Evolutionary conservation across 2,329 filamentous ascomycete genomes (phyloP), one percentile per base, ranked within the genome.

Genomic region (Rutstroemia sp.): DNA sequence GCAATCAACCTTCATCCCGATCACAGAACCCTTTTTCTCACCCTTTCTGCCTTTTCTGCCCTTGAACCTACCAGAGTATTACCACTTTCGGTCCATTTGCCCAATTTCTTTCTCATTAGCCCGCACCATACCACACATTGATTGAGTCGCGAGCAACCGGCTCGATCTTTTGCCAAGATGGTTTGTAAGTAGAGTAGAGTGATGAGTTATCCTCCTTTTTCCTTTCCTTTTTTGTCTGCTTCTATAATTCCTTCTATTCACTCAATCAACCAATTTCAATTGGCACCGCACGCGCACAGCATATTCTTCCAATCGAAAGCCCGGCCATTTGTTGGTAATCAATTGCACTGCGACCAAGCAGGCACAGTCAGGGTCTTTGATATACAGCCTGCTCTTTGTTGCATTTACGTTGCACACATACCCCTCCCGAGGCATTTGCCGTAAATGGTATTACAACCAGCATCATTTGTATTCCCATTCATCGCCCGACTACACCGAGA

Each of bases 171-270:
- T 56, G 58, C 56, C 54, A 63, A 59, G 56, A 63, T 63, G 61
- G 56, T 61, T 41, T 60, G 61, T 63, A 57, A 63, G 61, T 63
- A 19, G 39, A 34, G 39, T 14, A n/a, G 16, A 12, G 18, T 41
- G 16, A 41, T 41, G 14, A 54, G 38, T 49, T 49, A 49, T 49
- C 45, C 30, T 23, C 12, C 46, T 48, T 52, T 52, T 46, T 23
- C 52, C 44, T 51, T 45, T 4, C 72, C 6, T n/a, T 12, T 34
- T 1, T 39, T 19, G 52, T 41, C 46, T 41, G 23, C 16, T 39
- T 50, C 19, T 27, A 12, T 27, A 30, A 42, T 34, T 42, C 19
- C 18, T 21, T 42, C 30, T 34, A 42, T 18, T 42, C 48, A 39
- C 10, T 27, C 18, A 8, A 41, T 38, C 25, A 18, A 34, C n/a